A percentile compares a stretch with the other conserved stretches of the same genome.
Conservation (phyloP, 331 rosid genomes). For the Rosa hybrid region DNA sequence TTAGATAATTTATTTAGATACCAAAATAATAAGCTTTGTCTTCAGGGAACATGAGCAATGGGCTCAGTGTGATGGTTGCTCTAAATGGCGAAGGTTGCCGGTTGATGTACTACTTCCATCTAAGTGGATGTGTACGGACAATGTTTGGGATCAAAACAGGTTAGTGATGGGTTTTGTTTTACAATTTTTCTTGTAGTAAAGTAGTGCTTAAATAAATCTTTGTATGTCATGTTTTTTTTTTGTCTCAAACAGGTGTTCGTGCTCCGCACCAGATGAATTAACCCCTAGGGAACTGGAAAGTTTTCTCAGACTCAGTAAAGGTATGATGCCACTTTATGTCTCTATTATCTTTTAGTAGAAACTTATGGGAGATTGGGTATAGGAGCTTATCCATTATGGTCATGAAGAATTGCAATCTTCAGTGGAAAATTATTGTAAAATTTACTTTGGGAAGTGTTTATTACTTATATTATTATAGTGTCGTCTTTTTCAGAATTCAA, state of each 20-base stretch:
- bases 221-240: slow-evolving; percentile 19
- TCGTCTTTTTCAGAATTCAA: slow-evolving; percentile 60
- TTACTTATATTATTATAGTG: neutral
- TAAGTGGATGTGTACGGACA: slow-evolving; percentile 84
- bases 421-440: neutral
- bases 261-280: slow-evolving; percentile 86
- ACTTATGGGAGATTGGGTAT: neutral
- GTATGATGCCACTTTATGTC: slow-evolving; percentile 42
- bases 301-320: slow-evolving; percentile 77
- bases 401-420: neutral
- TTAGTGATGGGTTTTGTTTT: slow-evolving; percentile 29
- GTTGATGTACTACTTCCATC: slow-evolving; percentile 81
- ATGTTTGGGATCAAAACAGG: slow-evolving; percentile 93
- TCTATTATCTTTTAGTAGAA: neutral
- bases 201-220: slow-evolving; percentile 23
- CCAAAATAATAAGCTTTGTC: slow-evolving; percentile 32
- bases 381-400: neutral
- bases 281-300: slow-evolving; percentile 73
- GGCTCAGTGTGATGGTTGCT: slow-evolving; percentile 94
- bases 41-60: slow-evolving; percentile 91
- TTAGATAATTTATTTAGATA: slow-evolving; percentile 1
- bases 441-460: neutral
- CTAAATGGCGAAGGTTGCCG: slow-evolving; percentile 90
- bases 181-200: slow-evolving; percentile 16
- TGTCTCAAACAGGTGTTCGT: slow-evolving; percentile 67